Conservation (phyloP, 441 rosid species). For the Aquilaria agallochum region DNA sequence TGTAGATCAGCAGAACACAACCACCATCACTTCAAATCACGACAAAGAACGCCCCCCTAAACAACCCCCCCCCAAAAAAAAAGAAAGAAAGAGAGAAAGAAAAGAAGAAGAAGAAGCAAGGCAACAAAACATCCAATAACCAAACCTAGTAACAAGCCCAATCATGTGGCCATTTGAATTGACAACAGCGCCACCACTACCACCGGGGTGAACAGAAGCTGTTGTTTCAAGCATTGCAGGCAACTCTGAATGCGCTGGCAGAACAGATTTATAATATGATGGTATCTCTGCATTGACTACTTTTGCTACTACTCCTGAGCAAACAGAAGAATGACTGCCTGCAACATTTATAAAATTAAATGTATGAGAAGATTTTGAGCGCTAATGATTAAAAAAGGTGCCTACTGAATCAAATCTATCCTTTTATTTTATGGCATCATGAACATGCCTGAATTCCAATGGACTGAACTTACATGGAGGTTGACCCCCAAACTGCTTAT, state of each 20-base stretch:
- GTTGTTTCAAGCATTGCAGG: conserved; percentile 98
- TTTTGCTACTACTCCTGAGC: conserved; percentile 84
- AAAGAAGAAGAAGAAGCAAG: too few species aligned
- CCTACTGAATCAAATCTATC: too few species aligned
- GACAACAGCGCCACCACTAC: conserved; percentile 93
- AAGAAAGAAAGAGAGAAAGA: background rate
- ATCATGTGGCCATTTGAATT: conserved; percentile 81
- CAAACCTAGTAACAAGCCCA: conserved; percentile 92
- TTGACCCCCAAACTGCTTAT: too few species aligned
- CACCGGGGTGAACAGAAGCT: conserved; percentile 94
- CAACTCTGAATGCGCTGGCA: conserved; percentile 23
- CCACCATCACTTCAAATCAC: conserved; percentile 2
- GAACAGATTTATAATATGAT: conserved; percentile 22
- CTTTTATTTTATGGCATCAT: too few species aligned
- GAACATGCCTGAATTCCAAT: too few species aligned
- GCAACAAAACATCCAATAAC: background rate
- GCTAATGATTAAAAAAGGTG: too few species aligned
- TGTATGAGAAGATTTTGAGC: background rate
- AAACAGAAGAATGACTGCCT: conserved; percentile 83
- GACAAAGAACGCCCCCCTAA: background rate
- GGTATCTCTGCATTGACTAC: conserved; percentile 56
- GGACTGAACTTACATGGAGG: too few species aligned
- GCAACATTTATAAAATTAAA: conserved; percentile 12
- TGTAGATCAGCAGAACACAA: background rate
- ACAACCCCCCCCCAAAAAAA: background rate